Evolutionary conservation across 768 basidiomycete species (phyloP), one percentile per base, ranked within the genome.

Genomic region (Psilocybe cubensis): DNA sequence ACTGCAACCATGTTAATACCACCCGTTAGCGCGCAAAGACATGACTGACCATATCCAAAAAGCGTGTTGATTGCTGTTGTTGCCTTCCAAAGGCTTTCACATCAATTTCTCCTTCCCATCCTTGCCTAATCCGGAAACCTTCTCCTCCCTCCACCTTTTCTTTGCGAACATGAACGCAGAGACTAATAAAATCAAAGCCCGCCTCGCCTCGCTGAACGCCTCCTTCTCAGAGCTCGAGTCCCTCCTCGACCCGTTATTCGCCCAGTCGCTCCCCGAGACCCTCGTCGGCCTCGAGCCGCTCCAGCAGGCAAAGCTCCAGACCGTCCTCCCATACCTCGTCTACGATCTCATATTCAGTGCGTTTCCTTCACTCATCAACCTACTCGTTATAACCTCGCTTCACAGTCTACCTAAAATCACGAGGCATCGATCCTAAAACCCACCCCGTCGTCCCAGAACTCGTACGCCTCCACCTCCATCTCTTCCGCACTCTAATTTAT

Each of bases 311-410:
- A 92, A 93, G 70, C 71, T 94, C 2, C 89, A 94, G 60, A 86
- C 87, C 4, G 76, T 85, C 31, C 67, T 94, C 41, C 90, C 91
- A n/a, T 94, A 94, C 71, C 78, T 92, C 27, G 79, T 89, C 3
- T 92, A 94, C 66, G 92, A 94, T 70, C 80, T 95, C 9, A 75
- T 93, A n/a, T 93, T 92, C 73, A 87, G 93, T 93, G 60, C 61
- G 87, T 23, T 35, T 6, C 46, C 17, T 12, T 25, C 27, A 14
- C 29, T 25, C 17, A 29, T 29, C 4, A 33, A 33, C 24, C 12
- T 28, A 52, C 49, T 24, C 28, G 38, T 46, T 55, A 9, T 53
- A 48, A 57, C 55, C 52, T 54, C 56, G 31, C 40, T 38, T 18
- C 18, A 1, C 50, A 94, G 92, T 93, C 40, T 94, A 94, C 69